Percentiles rank a stretch among this genome's conserved stretches.
Conservation (phyloP, 2,329 filamentous ascomycete species). For the Biscogniauxia sp. region DNA sequence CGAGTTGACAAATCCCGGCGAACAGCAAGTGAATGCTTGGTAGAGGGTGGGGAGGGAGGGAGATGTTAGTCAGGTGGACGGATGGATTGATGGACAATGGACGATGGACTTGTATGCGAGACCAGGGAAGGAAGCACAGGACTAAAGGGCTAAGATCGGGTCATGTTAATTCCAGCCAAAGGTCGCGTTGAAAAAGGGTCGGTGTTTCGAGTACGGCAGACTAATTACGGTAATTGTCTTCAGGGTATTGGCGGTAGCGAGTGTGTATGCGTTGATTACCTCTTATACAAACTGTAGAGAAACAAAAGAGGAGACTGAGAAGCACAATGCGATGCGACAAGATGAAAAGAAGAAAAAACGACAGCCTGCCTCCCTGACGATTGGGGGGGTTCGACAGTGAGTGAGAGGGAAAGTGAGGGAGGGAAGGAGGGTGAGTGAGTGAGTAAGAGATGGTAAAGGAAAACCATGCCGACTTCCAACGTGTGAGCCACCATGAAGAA, state of each 20-base stretch:
- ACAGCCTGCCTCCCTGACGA: background rate
- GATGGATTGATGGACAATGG: too few species aligned
- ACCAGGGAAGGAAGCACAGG: too few species aligned
- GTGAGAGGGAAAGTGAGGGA: background rate
- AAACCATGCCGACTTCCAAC: background rate
- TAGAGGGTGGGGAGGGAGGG: too few species aligned
- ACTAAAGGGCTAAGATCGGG: background rate
- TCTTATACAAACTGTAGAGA: too few species aligned
- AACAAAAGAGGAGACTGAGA: too few species aligned
- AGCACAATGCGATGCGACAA: background rate
- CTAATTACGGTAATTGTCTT: background rate
- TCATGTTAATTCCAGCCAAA: background rate
- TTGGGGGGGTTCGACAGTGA: background rate
- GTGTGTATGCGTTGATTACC: too few species aligned
- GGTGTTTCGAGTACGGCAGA: background rate
- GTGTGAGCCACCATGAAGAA: background rate
- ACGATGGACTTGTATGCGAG: background rate
- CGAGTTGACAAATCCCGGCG: background rate
- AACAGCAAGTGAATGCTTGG: background rate
- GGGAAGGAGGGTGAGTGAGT: background rate
- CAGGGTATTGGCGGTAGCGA: constrained; percentile 1
- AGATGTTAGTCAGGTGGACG: too few species aligned
- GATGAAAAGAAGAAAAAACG: background rate
- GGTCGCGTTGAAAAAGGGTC: background rate
- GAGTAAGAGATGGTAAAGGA: background rate